Evolutionary conservation across 306 rosid species (phyloP).

Genomic region (Lagenaria siceraria): DNA sequence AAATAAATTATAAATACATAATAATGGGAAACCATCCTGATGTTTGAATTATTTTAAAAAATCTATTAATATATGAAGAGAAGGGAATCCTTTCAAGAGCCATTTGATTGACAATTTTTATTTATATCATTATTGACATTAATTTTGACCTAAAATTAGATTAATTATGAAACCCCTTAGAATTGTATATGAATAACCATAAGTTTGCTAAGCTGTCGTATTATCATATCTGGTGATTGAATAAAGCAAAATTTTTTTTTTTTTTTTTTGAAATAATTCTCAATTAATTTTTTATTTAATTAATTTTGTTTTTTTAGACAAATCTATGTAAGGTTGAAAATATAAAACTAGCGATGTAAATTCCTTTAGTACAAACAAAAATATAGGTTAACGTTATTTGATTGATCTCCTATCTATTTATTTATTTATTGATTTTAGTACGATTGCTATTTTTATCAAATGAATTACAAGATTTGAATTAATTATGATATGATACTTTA

Average conservation of each 20-base stretch:
- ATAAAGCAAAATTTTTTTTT: background rate
- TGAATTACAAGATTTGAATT: no score
- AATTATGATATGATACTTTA: no score
- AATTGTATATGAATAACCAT: background rate
- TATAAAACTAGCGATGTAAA: no score
- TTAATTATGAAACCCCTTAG: background rate
- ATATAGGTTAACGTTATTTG: no score
- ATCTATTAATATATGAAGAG: background rate
- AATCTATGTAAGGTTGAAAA: no score
- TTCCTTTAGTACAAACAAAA: no score
- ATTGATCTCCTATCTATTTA: no score
- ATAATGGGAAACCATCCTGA: background rate
- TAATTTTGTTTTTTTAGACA: no score
- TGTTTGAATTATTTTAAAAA: background rate
- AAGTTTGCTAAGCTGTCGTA: background rate
- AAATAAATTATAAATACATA: background rate
- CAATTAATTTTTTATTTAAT: background rate
- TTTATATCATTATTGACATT: background rate
- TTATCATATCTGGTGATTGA: background rate
- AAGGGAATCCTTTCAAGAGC: background rate
- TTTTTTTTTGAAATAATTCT: background rate
- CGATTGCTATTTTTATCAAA: no score
- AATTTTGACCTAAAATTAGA: background rate
- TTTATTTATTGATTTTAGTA: no score
- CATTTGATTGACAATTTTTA: background rate